These are phyloP conservation scores for Clarireedia homoeocarpa DNA, from an alignment of 2,329 filamentous ascomycete genomes.

Conservation along the genomic window DNA sequence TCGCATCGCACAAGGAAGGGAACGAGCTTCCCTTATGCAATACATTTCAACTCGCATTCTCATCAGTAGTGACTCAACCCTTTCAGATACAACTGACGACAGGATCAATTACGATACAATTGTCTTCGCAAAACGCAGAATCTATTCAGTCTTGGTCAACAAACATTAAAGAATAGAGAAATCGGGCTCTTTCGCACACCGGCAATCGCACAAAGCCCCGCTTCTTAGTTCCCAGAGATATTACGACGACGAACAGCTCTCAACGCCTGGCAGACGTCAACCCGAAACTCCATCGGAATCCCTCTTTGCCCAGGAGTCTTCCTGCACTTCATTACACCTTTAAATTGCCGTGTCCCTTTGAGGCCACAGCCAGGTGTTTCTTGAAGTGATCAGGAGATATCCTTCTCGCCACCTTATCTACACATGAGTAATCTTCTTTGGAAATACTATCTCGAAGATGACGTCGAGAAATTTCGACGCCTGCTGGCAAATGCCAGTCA, in stretches of 20 bases:
- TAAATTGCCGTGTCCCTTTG: slow-evolving; percentile 81
- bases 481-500: slow-evolving; percentile 67
- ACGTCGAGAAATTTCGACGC: slow-evolving; percentile 90
- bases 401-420: slow-evolving; percentile 31
- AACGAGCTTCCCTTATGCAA: neutral
- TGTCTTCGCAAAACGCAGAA: neutral
- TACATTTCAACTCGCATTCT: neutral
- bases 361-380: slow-evolving; percentile 81
- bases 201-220: neutral
- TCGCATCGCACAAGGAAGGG: neutral
- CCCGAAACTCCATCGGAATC: slow-evolving; percentile 3
- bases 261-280: slow-evolving; percentile 11
- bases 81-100: neutral
- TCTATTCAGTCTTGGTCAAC: neutral
- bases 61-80: neutral
- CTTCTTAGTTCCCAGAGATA: neutral
- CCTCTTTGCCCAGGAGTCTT: slow-evolving; percentile 29
- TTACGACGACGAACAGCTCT: neutral
- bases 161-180: neutral
- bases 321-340: slow-evolving; percentile 56
- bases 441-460: slow-evolving; percentile 95
- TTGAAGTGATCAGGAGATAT: slow-evolving; percentile 28
- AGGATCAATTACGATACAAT: neutral
- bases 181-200: neutral
- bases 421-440: slow-evolving; percentile 96